phyloP scores from a whole-genome alignment of 805 yeast species.

The Monosporozyma servazzii region DNA sequence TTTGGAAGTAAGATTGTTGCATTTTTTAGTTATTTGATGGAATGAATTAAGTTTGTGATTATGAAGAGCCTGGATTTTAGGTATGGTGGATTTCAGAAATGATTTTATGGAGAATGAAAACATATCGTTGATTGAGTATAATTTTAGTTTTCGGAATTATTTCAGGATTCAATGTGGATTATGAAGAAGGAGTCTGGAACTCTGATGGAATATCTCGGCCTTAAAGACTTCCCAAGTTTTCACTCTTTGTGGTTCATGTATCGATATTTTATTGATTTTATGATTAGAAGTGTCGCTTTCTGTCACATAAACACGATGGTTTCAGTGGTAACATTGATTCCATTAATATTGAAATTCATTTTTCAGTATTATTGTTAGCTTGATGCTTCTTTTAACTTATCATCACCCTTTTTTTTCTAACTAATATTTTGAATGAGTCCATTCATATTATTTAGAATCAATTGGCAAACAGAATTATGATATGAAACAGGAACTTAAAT shows the following conservation, averaged over 20 bases:
- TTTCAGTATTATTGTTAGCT: slow-evolving; percentile 11
- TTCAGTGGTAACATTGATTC: slow-evolving; percentile 3
- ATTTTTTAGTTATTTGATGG: neutral
- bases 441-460: slow-evolving; percentile 11
- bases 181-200: neutral
- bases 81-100: neutral
- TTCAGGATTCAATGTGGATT: neutral
- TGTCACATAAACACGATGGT: slow-evolving; percentile 17
- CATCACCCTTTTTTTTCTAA: slow-evolving; percentile 16
- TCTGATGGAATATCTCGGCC: neutral
- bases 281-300: slow-evolving; percentile 25
- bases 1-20: neutral
- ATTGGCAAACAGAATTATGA: too few relatives aligned
- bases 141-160: neutral
- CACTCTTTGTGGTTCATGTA: slow-evolving; percentile 1
- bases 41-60: neutral
- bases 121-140: neutral
- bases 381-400: slow-evolving; percentile 25
- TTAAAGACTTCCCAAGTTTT: neutral
- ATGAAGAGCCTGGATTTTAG: neutral
- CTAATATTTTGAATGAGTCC: slow-evolving; percentile 20
- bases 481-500: too few relatives aligned
- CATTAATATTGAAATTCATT: neutral
- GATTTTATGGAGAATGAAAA: neutral
- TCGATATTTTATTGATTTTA: slow-evolving; percentile 7